Conservation (phyloP, 352 stramenopile species). For the Phytophthora parvispora region DNA sequence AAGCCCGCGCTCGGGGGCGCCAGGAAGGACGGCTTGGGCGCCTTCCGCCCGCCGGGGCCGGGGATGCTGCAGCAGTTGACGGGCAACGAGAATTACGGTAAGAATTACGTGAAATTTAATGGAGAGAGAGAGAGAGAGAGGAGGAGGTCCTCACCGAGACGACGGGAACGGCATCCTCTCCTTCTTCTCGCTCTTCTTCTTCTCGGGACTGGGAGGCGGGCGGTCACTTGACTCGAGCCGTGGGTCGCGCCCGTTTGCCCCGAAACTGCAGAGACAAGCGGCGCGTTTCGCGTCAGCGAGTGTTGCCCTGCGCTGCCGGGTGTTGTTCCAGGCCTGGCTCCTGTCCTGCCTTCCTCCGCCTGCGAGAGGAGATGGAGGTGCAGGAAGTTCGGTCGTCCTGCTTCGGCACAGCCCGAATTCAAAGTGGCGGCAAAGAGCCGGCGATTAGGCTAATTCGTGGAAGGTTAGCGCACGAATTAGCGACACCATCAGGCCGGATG, state of each 20-base stretch:
- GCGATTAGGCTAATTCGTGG: constrained; percentile 22
- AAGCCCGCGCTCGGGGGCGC: constrained; percentile 23
- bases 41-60: constrained; percentile 14
- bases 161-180: constrained; percentile 37
- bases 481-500: background rate
- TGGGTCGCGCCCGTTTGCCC: constrained; percentile 15
- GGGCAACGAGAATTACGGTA: background rate
- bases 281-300: background rate
- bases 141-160: constrained; percentile 27
- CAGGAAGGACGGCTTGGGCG: constrained; percentile 32
- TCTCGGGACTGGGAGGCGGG: background rate
- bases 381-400: background rate
- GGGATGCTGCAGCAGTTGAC: constrained; percentile 29
- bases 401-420: constrained; percentile 8
- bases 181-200: background rate
- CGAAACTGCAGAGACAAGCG: constrained; percentile 31
- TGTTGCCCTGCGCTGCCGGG: too few relatives aligned
- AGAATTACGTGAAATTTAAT: background rate
- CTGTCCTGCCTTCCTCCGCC: constrained; percentile 9
- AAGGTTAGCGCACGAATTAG: constrained; percentile 24
- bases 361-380: background rate
- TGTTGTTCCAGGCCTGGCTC: constrained; percentile 17
- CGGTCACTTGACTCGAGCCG: background rate
- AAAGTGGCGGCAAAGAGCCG: constrained; percentile 15
- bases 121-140: background rate